Base-by-base conservation (phyloP, 805 yeast genomes). In the Cyberlindnera mycetangii region DNA sequence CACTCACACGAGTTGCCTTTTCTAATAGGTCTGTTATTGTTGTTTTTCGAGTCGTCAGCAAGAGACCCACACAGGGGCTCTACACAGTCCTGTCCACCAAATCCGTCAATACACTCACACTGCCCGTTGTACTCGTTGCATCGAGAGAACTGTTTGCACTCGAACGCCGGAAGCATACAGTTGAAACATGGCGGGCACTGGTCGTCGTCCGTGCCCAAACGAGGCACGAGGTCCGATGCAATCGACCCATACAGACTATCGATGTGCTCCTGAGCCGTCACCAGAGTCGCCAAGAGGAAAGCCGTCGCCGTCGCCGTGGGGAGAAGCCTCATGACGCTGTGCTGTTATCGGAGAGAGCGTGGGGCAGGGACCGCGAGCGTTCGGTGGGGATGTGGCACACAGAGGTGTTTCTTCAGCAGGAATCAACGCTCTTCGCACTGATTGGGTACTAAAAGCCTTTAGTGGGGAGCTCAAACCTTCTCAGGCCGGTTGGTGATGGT, bases 101-200 rank as follows among this genome's bases (percentile, higher is more conserved):
- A 93, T 0, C 99, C 99, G 31, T 79, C 81, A 34, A 88, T 78
- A 67, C 99, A 93, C 42, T 87, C 95, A 69, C 99, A 93, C 59
- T 82, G 75, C 1, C 99, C 99, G 5, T 92, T 86, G 64, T 72
- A 88, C 27, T 83, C 76, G 62, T 93, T 87, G 68, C 99, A 93
- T n/a, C 66, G 66, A 21, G 96, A 89, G 59, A 83, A 93, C 57
- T 93, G 99, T 47, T 85, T 79, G 65, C 99, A 93, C 51, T 81
- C 83, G 58, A 86, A 89, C 51, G 89, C 84, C 2, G 97, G 95
- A 11, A 89, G 72, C 73, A 89, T 85, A 70, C 99, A 93, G 65
- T 93, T 92, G 76, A 93, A 93, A 59, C 97, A 87, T 0, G 95
- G 95, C 0, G 95, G 95, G 57, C 95, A 87, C 39, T 75, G 70